Evolutionary conservation across 192 early-diverging fungal species (phyloP), one percentile per base, ranked within the genome.

Genomic region (Podila horticola): DNA sequence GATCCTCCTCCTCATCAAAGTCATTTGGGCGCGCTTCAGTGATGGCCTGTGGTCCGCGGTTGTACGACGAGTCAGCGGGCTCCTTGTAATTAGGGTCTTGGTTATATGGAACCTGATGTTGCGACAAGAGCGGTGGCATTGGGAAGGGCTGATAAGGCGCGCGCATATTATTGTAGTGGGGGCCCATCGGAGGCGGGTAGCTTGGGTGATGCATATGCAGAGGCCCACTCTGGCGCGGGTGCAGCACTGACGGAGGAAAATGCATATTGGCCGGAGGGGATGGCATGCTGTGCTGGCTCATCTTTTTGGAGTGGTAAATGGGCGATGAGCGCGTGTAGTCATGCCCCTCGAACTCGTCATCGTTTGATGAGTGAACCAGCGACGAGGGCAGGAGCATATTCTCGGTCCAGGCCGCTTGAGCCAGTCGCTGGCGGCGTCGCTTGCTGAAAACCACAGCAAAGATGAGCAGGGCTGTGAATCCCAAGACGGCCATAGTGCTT

Each of bases 341-440:
- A 13, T 71, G 75, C 13, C 75, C 69, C 28, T 71, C 69, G 29
- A 71, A 69, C 26, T 77, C 69, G 26, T 77, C 75, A 9, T 77
- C 64, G 24, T 71, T 71, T n/a, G 69, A 77, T 31, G 31, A 60
- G 19, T 77, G 75, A 17, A 77, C 30, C 5, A 77, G 34, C 3
- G 75, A 71, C 0, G 75, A 77, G 4, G 75, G 69, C 2, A 71
- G 48, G 2, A 71, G 69, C 69, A 77, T 77, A n/a, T 71, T 77
- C 30, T 77, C 75, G n/a, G 63, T 67, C 75, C 75, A 77, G 24
- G 69, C 68, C 9, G 68, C 69, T 15, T 71, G 74, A 13, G 74
- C 69, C 3, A 61, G 45, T 24, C 69, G 69, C 34, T 59, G 51
- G 20, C 75, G 68, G 22, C 75, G 75, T 9, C 75, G 75, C 30